phyloP scores from a whole-genome alignment of 1,139 yeast genomes.

The Lodderomyces pseudojiufengensis region DNA sequence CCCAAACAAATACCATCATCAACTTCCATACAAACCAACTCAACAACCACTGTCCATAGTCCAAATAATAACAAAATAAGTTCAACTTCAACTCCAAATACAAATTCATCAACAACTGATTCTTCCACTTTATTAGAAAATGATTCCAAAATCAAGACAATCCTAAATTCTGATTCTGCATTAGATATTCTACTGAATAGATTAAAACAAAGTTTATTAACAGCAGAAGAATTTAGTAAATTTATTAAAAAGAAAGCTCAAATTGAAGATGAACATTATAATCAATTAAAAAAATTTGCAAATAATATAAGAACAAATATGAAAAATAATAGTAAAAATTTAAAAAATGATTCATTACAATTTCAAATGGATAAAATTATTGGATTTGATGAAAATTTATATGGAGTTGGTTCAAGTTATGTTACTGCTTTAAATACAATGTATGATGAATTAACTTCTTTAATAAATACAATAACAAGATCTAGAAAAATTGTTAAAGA shows the following conservation, averaged over 20 bases:
- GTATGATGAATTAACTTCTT: constrained; percentile 80
- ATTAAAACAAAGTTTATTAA: constrained; percentile 71
- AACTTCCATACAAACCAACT: neutral
- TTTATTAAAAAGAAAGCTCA: constrained; percentile 76
- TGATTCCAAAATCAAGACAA: constrained; percentile 21
- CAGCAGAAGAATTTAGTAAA: constrained; percentile 81
- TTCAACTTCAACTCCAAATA: neutral
- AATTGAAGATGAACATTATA: constrained; percentile 75
- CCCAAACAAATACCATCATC: neutral
- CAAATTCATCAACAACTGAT: constrained; percentile 3
- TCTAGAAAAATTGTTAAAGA: constrained; percentile 77
- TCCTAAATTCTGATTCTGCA: constrained; percentile 38
- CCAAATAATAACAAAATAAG: neutral
- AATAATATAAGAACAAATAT: constrained; percentile 50
- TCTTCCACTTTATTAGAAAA: constrained; percentile 10
- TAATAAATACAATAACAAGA: constrained; percentile 65
- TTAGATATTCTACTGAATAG: constrained; percentile 67
- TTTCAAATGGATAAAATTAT: constrained; percentile 64
- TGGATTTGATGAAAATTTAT: constrained; percentile 72
- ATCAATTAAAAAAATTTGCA: constrained; percentile 67
- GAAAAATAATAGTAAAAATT: constrained; percentile 41
- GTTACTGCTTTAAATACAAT: constrained; percentile 77
- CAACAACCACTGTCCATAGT: neutral
- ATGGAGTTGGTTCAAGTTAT: constrained; percentile 70
- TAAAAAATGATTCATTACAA: constrained; percentile 69